Evolutionary conservation across 176 grass and related monocot species (phyloP).

Genomic region (Calamus simplicifolius): DNA sequence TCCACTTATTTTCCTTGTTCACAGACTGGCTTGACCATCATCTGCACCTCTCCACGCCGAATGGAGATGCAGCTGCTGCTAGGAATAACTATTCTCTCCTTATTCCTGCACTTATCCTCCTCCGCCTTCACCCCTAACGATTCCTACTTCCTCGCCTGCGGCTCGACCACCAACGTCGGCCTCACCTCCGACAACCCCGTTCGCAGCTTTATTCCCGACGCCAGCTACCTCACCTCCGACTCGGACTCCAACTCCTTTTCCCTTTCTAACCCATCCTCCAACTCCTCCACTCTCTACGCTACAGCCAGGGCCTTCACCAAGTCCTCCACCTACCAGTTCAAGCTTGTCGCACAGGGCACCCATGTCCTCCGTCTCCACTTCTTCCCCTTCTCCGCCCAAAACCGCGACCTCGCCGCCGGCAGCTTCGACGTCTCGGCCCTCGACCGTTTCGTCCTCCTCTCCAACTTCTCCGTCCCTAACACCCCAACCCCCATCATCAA

Average conservation of each 20-base stretch:
- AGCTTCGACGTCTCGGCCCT: no score
- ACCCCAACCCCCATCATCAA: no score
- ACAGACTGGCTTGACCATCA: no score
- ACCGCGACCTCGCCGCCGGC: no score
- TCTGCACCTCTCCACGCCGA: no score
- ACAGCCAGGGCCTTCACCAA: slow-evolving; percentile 34
- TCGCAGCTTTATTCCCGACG: slow-evolving; percentile 24
- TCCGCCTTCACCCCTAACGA: slow-evolving; percentile 11
- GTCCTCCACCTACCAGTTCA: slow-evolving; percentile 24
- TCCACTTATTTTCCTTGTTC: no score
- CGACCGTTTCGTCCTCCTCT: no score
- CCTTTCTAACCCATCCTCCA: neutral
- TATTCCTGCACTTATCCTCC: slow-evolving; percentile 8
- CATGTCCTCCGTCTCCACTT: slow-evolving; percentile 84
- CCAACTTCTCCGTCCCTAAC: no score
- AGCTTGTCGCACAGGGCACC: neutral
- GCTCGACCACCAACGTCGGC: slow-evolving; percentile 7
- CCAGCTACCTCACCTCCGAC: no score
- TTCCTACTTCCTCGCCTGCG: slow-evolving; percentile 40
- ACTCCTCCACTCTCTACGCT: slow-evolving; percentile 33
- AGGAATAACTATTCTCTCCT: neutral
- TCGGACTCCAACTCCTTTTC: slow-evolving; percentile 1
- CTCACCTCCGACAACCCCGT: slow-evolving; percentile 20
- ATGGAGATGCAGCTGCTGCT: no score
- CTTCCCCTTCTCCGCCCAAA: no score